A percentile compares a stretch with the other conserved stretches of the same genome.
phyloP scores from a whole-genome alignment of 164 flowering plant species.

The Magnolia kwangsiensis region DNA sequence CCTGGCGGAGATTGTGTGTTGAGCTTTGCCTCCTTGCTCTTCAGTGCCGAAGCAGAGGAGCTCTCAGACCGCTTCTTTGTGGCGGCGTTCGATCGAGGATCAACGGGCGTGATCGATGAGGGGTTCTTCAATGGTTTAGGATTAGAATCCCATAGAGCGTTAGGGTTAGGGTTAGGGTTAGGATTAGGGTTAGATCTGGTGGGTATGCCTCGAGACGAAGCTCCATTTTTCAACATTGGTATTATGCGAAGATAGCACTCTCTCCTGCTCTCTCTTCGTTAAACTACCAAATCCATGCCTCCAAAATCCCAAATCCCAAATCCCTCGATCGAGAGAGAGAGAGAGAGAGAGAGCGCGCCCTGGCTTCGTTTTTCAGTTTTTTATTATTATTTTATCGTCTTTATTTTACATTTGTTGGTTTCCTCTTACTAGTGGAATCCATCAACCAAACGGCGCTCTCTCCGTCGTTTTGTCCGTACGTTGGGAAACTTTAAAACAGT shows the following conservation, averaged over 20 bases:
- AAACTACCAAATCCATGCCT: neutral
- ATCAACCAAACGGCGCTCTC: no score
- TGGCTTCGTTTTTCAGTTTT: no score
- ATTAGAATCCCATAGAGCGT: neutral
- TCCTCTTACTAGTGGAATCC: no score
- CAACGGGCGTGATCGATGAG: neutral
- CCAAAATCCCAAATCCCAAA: neutral
- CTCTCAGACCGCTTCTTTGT: conserved; percentile 16
- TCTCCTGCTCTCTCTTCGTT: neutral
- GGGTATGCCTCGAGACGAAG: conserved; percentile 6
- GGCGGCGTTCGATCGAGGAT: neutral
- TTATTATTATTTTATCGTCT: neutral
- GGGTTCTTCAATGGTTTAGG: conserved; percentile 5
- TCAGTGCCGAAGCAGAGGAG: conserved; percentile 16
- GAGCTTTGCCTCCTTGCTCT: conserved; percentile 18
- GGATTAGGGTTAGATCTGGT: conserved; percentile 14
- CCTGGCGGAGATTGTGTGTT: conserved; percentile 15
- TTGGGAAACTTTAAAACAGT: no score
- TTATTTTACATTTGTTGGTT: no score
- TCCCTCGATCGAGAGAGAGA: neutral
- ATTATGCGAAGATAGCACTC: neutral
- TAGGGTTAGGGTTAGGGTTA: neutral
- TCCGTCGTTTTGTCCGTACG: no score
- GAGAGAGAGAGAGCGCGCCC: neutral
- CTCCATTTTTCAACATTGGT: conserved; percentile 10